Evolutionary conservation across 495 filamentous ascomycete species (phyloP).

Genomic region (Podospora sp.): DNA sequence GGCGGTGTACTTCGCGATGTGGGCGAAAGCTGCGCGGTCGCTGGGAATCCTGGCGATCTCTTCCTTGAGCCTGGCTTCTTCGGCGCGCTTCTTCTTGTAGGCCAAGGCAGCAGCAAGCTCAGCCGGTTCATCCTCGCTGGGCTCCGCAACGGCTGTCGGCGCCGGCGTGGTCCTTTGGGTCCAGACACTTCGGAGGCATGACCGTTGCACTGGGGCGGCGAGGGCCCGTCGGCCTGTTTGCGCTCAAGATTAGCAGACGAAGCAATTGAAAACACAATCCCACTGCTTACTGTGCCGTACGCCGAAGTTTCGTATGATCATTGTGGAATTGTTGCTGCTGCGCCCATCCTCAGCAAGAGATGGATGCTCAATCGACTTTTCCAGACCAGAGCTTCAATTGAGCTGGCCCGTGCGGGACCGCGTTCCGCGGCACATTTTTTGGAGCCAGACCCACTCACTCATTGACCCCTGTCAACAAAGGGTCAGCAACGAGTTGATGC

Average conservation of each 20-base stretch:
- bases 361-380: constrained; percentile 32
- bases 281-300: constrained; percentile 49
- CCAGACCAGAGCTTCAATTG: constrained; percentile 21
- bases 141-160: constrained; percentile 8
- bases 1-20: constrained; percentile 36
- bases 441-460: background rate
- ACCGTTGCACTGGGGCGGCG: constrained; percentile 42
- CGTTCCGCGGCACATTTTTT: background rate
- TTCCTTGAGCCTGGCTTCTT: constrained; percentile 15
- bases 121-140: background rate
- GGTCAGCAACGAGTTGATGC: background rate
- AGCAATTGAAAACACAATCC: background rate
- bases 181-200: constrained; percentile 41
- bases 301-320: constrained; percentile 57
- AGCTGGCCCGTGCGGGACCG: constrained; percentile 22
- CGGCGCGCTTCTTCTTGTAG: constrained; percentile 6
- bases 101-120: constrained; percentile 24
- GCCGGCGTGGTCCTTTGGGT: constrained; percentile 19
- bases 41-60: constrained; percentile 37
- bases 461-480: background rate
- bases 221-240: constrained; percentile 50
- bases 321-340: constrained; percentile 30
- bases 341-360: constrained; percentile 19
- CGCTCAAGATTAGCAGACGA: background rate
- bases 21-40: constrained; percentile 29